Evolutionary conservation across 176 grass and related monocot genomes (phyloP), one percentile per base, ranked within the genome.

Genomic region (Areca catechu): DNA sequence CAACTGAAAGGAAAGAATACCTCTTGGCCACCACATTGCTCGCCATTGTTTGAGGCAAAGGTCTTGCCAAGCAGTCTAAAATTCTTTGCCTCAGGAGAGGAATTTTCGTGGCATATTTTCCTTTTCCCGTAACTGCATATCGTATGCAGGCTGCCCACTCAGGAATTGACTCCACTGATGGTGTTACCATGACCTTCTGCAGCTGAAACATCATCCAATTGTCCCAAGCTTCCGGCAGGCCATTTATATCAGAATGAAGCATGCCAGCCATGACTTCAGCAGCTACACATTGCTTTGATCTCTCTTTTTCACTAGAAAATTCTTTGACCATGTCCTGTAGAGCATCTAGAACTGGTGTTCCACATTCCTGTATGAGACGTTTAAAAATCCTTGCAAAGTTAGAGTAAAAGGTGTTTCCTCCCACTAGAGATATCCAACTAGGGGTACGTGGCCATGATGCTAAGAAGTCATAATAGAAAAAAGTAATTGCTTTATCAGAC

Each of bases 91-190:
- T 84, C 49, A 97, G 75, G 85, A 84, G 53, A 66, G 92, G 92
- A 58, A 79, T 65, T 68, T 49, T 73, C 60, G 67, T 85, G 61
- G 86, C 92, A 52, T 76, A 73, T 78, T 78, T 88, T 68, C 80
- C 92, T 75, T 97, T 97, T 55, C 92, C 92, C 19, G 86, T 91
- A 71, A 97, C 80, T 74, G 92, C 83, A 82, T 91, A 97, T 24
- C 83, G 78, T 65, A 97, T 84, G 48, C 92, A 97, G 73, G 92
- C 72, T 74, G 92, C 92, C 92, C 86, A 97, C 74, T 97, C 92
- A 65, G 92, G 86, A 71, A 74, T 64, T 65, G 92, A 91, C 54
- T 97, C 92, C 54, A 91, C 86, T 74, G 83, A 97, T 86, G 92
- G 78, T 24, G 71, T 37, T 61, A 89, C 69, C 71, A 91, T 67